Conservation (phyloP, 73 alveolate species). For the Durusdinium trenchii region DNA sequence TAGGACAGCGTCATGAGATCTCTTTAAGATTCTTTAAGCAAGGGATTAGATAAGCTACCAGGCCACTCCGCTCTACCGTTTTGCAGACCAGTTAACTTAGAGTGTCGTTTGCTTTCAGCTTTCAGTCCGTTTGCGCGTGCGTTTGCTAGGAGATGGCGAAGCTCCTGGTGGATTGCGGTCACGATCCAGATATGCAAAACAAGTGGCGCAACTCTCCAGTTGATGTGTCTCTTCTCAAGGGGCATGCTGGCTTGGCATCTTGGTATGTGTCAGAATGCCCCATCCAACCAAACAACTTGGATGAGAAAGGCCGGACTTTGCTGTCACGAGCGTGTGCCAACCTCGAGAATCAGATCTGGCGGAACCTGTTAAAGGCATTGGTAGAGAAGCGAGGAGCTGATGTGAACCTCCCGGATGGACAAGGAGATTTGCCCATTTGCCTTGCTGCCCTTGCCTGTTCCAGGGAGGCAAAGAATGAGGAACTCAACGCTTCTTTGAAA, state of each 20-base stretch:
- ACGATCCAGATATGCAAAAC: conserved; percentile 86
- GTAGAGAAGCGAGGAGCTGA: conserved; percentile 84
- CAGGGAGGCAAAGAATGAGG: conserved; percentile 22
- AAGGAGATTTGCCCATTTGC: conserved; percentile 86
- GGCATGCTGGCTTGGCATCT: conserved; percentile 83
- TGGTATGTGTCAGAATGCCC: conserved; percentile 94
- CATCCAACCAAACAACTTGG: conserved; percentile 79
- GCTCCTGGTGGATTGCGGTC: conserved; percentile 89
- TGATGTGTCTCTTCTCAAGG: conserved; percentile 78
- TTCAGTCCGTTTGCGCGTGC: not conserved
- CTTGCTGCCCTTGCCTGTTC: conserved; percentile 75
- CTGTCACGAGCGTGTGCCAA: conserved; percentile 82
- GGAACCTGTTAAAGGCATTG: conserved; percentile 24
- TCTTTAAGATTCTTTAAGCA: no score
- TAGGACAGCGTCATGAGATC: no score
- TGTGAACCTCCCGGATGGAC: conserved; percentile 86
- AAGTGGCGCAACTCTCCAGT: conserved; percentile 92
- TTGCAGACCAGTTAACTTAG: no score
- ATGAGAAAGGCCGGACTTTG: conserved; percentile 87
- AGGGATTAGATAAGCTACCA: no score
- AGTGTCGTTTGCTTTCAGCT: no score
- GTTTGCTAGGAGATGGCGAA: conserved; percentile 56
- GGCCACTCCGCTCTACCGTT: no score
- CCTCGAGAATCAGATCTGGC: conserved; percentile 59
- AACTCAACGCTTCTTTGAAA: conserved; percentile 34